Base-by-base conservation (phyloP, 140 eudicot species). In the Cichorium intybus region DNA sequence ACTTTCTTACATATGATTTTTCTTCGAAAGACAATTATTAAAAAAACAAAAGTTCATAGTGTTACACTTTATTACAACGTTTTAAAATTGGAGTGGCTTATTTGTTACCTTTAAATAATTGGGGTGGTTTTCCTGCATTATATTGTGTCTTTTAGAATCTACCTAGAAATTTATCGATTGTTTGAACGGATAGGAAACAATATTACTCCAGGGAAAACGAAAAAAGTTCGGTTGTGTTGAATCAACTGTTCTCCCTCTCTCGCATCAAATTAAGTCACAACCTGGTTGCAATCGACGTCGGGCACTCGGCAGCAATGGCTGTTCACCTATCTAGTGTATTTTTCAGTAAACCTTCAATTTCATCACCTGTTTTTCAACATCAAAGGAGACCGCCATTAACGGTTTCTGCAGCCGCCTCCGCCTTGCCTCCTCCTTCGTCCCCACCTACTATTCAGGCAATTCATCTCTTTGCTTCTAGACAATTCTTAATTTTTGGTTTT, bases 381-480 rank as follows among this genome's bases (percentile, higher is more conserved):
- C 87, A 69, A 0, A 43, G 60, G 7, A 23, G 49, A 61, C 70
- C 73, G 17, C 46, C 67, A 31, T 61, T 72, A 7, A 59, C 77
- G 20, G 80, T 60, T 31, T 20, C 56, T 2, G 69, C 73, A 37
- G 16, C 73, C 75, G 70, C 79, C 55, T 59, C 65, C 41, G 56
- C 74, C 71, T 53, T 72, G 55, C 37, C 70, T 81, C 59, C 83
- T 56, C 60, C 85, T 16, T 58, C 83, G 14, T 52, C 76, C 20
- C 66, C 89, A 11, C 80, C 94, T 55, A 82, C 79, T 52, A 85
- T 88, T 64, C 94, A 88, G 90, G 96, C 75, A 77, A 71, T 43
- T 34, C 16, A 20, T 43, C 12, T 7, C 7, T 28, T 17, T 31
- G 21, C 6, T 54, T 11, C 45, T 70, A 33, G 11, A 10, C 37